A percentile compares a stretch with the other conserved stretches of the same genome.
Evolutionary conservation across 2,329 filamentous ascomycete species (phyloP).

Genomic region (Aspergillus sp.): DNA sequence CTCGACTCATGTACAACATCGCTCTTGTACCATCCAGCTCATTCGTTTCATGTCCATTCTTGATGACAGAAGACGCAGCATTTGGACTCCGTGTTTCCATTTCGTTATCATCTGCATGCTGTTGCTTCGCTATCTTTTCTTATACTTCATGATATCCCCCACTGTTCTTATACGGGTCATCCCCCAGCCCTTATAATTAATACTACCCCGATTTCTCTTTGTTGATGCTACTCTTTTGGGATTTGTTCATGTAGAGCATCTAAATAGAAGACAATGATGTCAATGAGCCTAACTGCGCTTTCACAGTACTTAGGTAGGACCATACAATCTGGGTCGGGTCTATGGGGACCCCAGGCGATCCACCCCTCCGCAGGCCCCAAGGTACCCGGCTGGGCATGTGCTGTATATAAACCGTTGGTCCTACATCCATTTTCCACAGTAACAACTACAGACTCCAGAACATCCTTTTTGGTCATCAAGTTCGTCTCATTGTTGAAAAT

Average conservation of each 20-base stretch:
- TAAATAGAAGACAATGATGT: not conserved
- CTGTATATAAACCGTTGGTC: no score
- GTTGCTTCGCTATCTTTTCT: slow-evolving; percentile 21
- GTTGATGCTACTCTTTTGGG: slow-evolving; percentile 10
- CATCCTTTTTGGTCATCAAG: not conserved
- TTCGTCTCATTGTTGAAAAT: slow-evolving; percentile 14
- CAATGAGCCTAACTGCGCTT: no score
- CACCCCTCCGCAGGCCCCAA: not conserved
- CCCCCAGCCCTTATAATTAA: slow-evolving; percentile 32
- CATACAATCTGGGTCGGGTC: not conserved
- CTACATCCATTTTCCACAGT: no score
- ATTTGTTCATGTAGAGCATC: slow-evolving; percentile 7
- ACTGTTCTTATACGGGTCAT: slow-evolving; percentile 36
- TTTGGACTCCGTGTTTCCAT: slow-evolving; percentile 26
- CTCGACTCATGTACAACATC: slow-evolving; percentile 34
- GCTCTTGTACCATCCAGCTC: slow-evolving; percentile 23
- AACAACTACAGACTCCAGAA: not conserved
- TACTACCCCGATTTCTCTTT: slow-evolving; percentile 18
- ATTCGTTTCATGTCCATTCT: slow-evolving; percentile 36
- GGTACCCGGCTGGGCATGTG: not conserved
- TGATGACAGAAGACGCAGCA: slow-evolving; percentile 43
- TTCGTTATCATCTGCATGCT: slow-evolving; percentile 19
- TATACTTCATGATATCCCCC: slow-evolving; percentile 43
- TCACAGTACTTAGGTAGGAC: not conserved
- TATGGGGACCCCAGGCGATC: not conserved